Evolutionary conservation across 108 stramenopile genomes (phyloP).

Genomic region (Skeletonema grethae): DNA sequence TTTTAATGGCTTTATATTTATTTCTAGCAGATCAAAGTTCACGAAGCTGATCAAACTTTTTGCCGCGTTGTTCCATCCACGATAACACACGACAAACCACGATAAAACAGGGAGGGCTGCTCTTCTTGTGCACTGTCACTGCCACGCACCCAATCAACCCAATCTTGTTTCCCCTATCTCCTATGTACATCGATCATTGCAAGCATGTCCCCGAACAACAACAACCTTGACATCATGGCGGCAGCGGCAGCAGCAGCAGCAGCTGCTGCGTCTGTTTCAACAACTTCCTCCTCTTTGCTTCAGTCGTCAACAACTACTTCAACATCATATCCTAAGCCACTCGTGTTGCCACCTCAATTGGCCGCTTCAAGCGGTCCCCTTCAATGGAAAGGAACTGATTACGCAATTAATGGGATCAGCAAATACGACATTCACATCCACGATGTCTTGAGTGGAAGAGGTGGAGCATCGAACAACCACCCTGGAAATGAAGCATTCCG

Average conservation of each 20-base stretch:
- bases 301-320: background rate
- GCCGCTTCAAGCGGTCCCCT: background rate
- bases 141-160: background rate
- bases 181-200: too few relatives aligned
- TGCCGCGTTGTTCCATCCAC: too few relatives aligned
- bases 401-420: background rate
- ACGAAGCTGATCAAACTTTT: too few relatives aligned
- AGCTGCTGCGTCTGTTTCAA: background rate
- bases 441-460: conserved; percentile 73
- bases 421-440: conserved; percentile 18
- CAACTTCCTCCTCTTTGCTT: background rate
- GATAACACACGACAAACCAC: too few relatives aligned
- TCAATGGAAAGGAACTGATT: background rate
- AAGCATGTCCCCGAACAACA: background rate
- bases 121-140: too few relatives aligned
- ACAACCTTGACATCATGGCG: background rate
- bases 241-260: background rate
- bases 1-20: too few relatives aligned
- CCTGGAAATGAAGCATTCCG: conserved; percentile 72
- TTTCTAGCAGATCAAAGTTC: too few relatives aligned
- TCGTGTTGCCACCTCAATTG: background rate
- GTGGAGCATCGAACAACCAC: conserved; percentile 69
- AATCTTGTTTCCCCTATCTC: background rate
- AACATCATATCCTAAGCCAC: background rate
- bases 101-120: too few relatives aligned